These are phyloP conservation scores for Tremella mesenterica DNA, from an alignment of 768 basidiomycete genomes.

Conservation along the genomic window DNA sequence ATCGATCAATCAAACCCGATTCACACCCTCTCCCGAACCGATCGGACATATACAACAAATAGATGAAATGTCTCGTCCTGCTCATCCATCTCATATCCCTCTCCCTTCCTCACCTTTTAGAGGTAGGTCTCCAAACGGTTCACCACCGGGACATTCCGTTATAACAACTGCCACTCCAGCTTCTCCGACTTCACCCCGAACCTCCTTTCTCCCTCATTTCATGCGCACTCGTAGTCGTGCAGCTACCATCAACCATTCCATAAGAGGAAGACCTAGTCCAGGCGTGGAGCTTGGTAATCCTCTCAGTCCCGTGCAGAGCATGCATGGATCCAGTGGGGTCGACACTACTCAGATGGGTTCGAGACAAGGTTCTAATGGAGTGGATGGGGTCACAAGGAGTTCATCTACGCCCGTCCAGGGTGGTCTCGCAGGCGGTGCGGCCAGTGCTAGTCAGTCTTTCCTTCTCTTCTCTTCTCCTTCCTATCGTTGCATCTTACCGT, in stretches of 20 bases:
- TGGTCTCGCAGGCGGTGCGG: background rate
- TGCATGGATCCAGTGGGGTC: background rate
- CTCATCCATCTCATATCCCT: conserved; percentile 36
- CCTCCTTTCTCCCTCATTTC: conserved; percentile 38
- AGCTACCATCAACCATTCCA: conserved; percentile 24
- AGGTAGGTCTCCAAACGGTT: conserved; percentile 11
- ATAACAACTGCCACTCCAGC: conserved; percentile 10
- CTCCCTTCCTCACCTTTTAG: conserved; percentile 18
- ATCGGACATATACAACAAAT: background rate
- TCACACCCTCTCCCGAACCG: background rate
- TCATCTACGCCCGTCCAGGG: conserved; percentile 25
- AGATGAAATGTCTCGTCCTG: background rate
- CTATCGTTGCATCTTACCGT: background rate
- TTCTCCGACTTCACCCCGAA: conserved; percentile 36
- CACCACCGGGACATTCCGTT: too few relatives aligned
- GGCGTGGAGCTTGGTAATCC: conserved; percentile 14
- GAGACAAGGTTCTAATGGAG: background rate
- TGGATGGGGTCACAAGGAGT: conserved; percentile 30
- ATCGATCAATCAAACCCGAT: background rate
- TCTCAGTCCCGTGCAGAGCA: too few relatives aligned
- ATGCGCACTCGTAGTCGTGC: conserved; percentile 36
- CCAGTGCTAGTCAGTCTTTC: conserved; percentile 1
- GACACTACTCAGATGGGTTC: background rate
- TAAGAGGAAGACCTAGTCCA: conserved; percentile 13
- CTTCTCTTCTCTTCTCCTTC: background rate